Evolutionary conservation across 495 filamentous ascomycete species (phyloP).

Genomic region (Annulohypoxylon stygium): DNA sequence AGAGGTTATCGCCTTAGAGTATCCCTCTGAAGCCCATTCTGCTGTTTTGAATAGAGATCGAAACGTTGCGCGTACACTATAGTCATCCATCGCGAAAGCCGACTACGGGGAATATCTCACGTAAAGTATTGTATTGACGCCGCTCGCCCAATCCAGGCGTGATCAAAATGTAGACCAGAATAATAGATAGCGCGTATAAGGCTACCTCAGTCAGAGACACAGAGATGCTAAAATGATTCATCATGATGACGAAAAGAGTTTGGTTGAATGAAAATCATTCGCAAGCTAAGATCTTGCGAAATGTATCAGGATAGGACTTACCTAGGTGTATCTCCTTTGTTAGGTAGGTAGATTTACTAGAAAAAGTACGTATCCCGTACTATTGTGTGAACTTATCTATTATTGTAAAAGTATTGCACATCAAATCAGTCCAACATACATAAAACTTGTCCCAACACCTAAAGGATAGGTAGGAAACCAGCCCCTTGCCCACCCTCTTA

Average conservation of each 20-base stretch:
- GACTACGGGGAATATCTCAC: background rate
- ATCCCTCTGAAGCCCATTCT: constrained; percentile 8
- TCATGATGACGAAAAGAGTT: background rate
- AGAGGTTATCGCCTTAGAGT: constrained; percentile 6
- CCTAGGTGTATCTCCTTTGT: too few relatives aligned
- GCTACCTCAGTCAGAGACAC: background rate
- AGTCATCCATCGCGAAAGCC: background rate
- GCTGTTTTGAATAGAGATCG: constrained; percentile 5
- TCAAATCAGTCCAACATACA: too few relatives aligned
- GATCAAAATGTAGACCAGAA: background rate
- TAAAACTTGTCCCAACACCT: too few relatives aligned
- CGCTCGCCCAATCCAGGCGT: background rate
- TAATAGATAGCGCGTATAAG: background rate
- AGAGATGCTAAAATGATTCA: background rate
- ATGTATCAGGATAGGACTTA: too few relatives aligned
- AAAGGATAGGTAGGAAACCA: too few relatives aligned
- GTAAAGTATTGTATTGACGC: background rate
- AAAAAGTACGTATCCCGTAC: too few relatives aligned
- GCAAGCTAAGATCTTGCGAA: too few relatives aligned
- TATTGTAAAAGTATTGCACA: too few relatives aligned
- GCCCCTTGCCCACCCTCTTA: too few relatives aligned
- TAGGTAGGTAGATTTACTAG: too few relatives aligned
- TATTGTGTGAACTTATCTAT: too few relatives aligned
- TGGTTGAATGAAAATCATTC: too few relatives aligned
- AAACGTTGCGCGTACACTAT: constrained; percentile 2